Evolutionary conservation across 257 asterid species (phyloP), one percentile per base, ranked within the genome.

Genomic region (Solanum rostratum): DNA sequence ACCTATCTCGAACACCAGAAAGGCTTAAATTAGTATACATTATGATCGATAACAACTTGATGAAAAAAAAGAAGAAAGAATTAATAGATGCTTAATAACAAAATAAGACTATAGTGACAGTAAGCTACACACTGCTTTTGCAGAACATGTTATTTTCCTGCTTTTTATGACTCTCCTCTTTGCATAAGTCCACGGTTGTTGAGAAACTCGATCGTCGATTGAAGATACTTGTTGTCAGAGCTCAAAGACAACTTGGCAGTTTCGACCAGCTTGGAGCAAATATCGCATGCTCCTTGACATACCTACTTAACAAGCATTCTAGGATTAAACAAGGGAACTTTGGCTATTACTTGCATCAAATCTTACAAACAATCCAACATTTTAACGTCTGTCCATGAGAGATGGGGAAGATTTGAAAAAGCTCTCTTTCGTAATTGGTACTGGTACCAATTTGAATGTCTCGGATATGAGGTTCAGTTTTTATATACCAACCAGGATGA

Each of bases 201-300:
- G 82, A 94, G 85, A 63, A 91, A 87, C 84, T 76, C 91, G 57
- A 89, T 79, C 45, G 97, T 89, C 66, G 96, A 91, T 65, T 84
- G 88, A 82, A 94, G 87, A 86, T 94, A 89, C 84, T 83, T 89
- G 88, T 93, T 90, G 16, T 86, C 86, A 30, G 91, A 86, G 71
- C 89, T 82, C 91, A 88, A 84, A 87, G 96, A 88, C 10, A 91
- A 87, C 91, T 89, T 88, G 79, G 95, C 97, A 84, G 91, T 93
- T 86, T 89, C 92, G 86, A 95, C 69, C 92, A 95, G 87, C 85
- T 88, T 86, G 86, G 92, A 87, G 90, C 95, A 93, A 55, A 81
- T 81, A 81, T 85, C 89, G 59, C 76, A 82, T 16, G 89, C 50
- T 82, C 92, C 94, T 24, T 84, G 85, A 30, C 88, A 86, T 81